Conservation (phyloP, 148 eudicot species). For the Rhododendron ferrugineum region DNA sequence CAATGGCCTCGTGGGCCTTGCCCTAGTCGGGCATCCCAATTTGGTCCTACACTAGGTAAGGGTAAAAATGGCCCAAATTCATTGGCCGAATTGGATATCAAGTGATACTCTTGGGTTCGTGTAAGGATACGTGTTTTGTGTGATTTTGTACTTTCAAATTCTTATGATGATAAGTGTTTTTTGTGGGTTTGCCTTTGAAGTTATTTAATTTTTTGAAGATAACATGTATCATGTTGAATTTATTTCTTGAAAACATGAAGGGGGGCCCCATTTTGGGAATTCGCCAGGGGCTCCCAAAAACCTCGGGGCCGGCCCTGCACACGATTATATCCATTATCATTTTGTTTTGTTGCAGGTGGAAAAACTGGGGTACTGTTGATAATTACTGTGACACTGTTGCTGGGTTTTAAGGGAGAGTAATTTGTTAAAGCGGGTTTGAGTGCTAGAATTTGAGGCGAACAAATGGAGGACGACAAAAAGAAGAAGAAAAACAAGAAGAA, state of each 20-base stretch:
- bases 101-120: background rate
- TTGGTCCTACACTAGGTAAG: background rate
- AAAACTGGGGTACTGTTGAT: background rate
- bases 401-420: background rate
- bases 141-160: background rate
- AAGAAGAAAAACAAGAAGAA: conserved; percentile 68
- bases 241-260: background rate
- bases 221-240: background rate
- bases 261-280: background rate
- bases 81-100: background rate
- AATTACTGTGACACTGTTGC: background rate
- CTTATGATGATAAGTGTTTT: background rate
- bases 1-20: background rate
- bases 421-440: background rate
- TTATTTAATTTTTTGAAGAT: background rate
- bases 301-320: background rate
- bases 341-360: background rate
- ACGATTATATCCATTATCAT: background rate
- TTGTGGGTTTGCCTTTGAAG: background rate
- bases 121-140: background rate
- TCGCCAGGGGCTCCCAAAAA: background rate
- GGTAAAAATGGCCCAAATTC: background rate
- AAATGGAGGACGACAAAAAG: conserved; percentile 63
- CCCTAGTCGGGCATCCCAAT: background rate
- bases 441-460: conserved; percentile 8